A percentile compares a stretch with the other conserved stretches of the same genome.
Conservation (phyloP, 257 asterid genomes). For the Primulina tabacum region DNA sequence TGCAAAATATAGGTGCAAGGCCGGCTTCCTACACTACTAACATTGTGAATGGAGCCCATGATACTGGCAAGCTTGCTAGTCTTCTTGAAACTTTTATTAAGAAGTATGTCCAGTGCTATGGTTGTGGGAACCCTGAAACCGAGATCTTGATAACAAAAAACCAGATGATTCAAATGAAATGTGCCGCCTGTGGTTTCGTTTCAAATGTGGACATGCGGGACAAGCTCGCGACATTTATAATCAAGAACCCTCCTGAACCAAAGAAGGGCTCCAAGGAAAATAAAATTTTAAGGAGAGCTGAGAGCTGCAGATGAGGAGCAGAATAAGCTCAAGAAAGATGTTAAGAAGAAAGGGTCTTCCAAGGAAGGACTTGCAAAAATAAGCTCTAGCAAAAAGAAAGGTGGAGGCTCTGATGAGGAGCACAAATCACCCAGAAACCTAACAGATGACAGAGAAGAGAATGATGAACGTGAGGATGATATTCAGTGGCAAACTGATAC, state of each 20-base stretch:
- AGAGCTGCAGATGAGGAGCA: slow-evolving; percentile 70
- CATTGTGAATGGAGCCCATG: slow-evolving; percentile 77
- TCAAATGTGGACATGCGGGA: slow-evolving; percentile 85
- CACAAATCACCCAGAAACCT: slow-evolving; percentile 34
- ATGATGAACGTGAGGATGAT: slow-evolving; percentile 50
- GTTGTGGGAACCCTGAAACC: slow-evolving; percentile 79
- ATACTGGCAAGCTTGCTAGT: slow-evolving; percentile 67
- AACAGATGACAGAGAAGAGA: slow-evolving; percentile 28
- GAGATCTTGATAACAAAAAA: slow-evolving; percentile 60
- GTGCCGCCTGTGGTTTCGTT: slow-evolving; percentile 75
- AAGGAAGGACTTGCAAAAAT: slow-evolving; percentile 33
- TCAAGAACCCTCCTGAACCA: slow-evolving; percentile 68
- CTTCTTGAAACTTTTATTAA: slow-evolving; percentile 77
- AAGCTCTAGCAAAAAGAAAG: slow-evolving; percentile 41
- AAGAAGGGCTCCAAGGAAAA: slow-evolving; percentile 68
- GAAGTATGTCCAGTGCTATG: slow-evolving; percentile 78
- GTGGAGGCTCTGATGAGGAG: slow-evolving; percentile 50
- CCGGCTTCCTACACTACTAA: slow-evolving; percentile 80
- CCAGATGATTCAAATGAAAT: slow-evolving; percentile 64
- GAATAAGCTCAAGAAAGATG: slow-evolving; percentile 60
- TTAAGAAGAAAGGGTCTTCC: slow-evolving; percentile 45
- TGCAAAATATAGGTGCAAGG: slow-evolving; percentile 81
- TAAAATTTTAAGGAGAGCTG: slow-evolving; percentile 78
- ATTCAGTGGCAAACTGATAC: slow-evolving; percentile 84
- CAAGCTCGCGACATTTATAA: slow-evolving; percentile 71